A percentile compares a stretch with the other conserved stretches of the same genome.
phyloP scores from a whole-genome alignment of 108 stramenopile genomes.

The Stephanodiscus minutulus region DNA sequence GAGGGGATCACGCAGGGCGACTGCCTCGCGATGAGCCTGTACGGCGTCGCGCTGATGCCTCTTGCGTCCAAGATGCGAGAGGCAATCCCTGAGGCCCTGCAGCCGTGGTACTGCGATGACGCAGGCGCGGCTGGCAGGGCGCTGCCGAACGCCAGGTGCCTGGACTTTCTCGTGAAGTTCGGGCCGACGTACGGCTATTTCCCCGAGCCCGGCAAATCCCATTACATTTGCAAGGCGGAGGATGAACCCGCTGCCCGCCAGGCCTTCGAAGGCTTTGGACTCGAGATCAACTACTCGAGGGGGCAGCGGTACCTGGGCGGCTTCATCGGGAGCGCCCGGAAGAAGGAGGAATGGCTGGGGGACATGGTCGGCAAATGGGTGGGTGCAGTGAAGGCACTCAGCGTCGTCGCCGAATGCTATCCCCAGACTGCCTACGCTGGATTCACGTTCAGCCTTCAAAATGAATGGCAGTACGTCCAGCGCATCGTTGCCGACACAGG shows the following conservation, averaged over 20 bases:
- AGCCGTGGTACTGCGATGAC: constrained; percentile 51
- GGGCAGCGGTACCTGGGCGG: constrained; percentile 20
- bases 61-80: constrained; percentile 7
- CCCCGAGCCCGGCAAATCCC: too few species aligned
- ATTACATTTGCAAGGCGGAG: not conserved
- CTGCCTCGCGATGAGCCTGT: constrained; percentile 36
- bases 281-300: too few species aligned
- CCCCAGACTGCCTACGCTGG: constrained; percentile 39
- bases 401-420: constrained; percentile 11
- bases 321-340: constrained; percentile 11
- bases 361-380: constrained; percentile 21
- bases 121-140: constrained; percentile 12
- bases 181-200: not conserved
- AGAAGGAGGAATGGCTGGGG: constrained; percentile 16
- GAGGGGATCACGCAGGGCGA: constrained; percentile 42
- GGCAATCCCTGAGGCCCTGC: constrained; percentile 10
- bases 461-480: constrained; percentile 37
- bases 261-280: too few species aligned
- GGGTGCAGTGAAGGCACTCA: constrained; percentile 12
- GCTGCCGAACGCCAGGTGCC: not conserved
- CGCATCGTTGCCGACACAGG: constrained; percentile 19
- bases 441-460: constrained; percentile 15
- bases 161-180: not conserved
- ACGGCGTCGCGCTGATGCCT: constrained; percentile 34
- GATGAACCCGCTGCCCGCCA: too few species aligned